Evolutionary conservation across 225 moss, liverwort and hornwort species (phyloP).

Genomic region (Neckera pumila): DNA sequence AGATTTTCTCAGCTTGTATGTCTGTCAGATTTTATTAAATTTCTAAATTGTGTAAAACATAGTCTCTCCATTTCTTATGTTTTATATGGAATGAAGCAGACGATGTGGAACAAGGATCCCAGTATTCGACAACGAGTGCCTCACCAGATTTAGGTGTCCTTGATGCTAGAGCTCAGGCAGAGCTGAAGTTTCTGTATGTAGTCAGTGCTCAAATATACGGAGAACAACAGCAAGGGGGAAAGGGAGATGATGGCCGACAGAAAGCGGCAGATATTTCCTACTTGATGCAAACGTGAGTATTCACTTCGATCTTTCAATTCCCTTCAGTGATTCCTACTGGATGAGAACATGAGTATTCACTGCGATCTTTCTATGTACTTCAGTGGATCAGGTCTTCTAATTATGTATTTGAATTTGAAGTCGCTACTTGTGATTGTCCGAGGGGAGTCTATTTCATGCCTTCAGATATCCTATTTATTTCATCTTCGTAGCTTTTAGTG

Average conservation of each 20-base stretch:
- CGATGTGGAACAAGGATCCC: conserved; percentile 38
- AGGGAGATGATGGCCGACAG: conserved; percentile 21
- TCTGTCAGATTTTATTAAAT: neutral
- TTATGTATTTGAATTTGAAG: neutral
- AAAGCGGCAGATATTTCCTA: conserved; percentile 53
- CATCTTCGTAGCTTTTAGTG: neutral
- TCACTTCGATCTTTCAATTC: neutral
- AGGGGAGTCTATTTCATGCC: neutral
- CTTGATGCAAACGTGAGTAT: conserved; percentile 33
- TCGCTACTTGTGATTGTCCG: neutral
- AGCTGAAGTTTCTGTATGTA: conserved; percentile 56
- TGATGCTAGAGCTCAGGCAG: conserved; percentile 42
- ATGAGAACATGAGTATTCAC: conserved; percentile 25
- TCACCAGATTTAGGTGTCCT: neutral
- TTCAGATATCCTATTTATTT: neutral
- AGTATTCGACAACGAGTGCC: neutral
- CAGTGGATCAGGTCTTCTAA: neutral
- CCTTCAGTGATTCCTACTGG: conserved; percentile 1
- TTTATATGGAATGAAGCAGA: neutral
- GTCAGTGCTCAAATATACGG: conserved; percentile 60
- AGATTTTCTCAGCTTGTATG: neutral
- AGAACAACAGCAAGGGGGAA: conserved; percentile 26
- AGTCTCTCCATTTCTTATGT: neutral
- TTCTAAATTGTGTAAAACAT: neutral
- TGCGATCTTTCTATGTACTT: neutral